Percentiles rank a stretch among this genome's conserved stretches.
Evolutionary conservation across 768 basidiomycete species (phyloP).

Genomic region (Tulasnella sp.): DNA sequence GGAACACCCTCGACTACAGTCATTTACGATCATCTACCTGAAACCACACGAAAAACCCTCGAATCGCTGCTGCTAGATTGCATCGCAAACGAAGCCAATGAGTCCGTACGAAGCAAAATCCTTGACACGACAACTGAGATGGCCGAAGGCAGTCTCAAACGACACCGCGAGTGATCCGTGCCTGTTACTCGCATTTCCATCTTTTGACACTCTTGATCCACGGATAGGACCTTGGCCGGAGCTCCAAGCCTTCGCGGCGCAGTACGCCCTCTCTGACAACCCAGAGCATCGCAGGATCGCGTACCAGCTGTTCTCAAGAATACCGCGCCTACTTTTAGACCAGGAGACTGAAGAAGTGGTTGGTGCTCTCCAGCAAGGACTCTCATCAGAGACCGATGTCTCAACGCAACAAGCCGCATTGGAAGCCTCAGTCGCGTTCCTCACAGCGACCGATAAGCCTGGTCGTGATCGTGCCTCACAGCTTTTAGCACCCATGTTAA

Average conservation of each 20-base stretch:
- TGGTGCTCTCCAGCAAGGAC: slow-evolving; percentile 51
- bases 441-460: slow-evolving; percentile 46
- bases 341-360: slow-evolving; percentile 60
- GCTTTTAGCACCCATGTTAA: slow-evolving; percentile 57
- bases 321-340: slow-evolving; percentile 56
- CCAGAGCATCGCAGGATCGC: slow-evolving; percentile 41
- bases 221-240: slow-evolving; percentile 59
- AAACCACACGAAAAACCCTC: slow-evolving; percentile 51
- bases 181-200: neutral
- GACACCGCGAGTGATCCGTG: slow-evolving; percentile 32
- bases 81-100: slow-evolving; percentile 46
- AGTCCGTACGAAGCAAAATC: slow-evolving; percentile 53
- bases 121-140: slow-evolving; percentile 70
- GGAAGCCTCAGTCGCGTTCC: slow-evolving; percentile 55
- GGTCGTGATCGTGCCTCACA: slow-evolving; percentile 52
- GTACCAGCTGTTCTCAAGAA: slow-evolving; percentile 56
- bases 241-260: slow-evolving; percentile 58
- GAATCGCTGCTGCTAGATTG: slow-evolving; percentile 64
- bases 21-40: slow-evolving; percentile 66
- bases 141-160: slow-evolving; percentile 59
- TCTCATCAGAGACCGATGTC: slow-evolving; percentile 44
- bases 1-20: slow-evolving; percentile 33
- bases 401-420: slow-evolving; percentile 68
- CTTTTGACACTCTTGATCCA: neutral
- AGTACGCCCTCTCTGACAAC: slow-evolving; percentile 18